Conservation (phyloP, 2,329 filamentous ascomycete genomes). For the Paraphoma sp. region DNA sequence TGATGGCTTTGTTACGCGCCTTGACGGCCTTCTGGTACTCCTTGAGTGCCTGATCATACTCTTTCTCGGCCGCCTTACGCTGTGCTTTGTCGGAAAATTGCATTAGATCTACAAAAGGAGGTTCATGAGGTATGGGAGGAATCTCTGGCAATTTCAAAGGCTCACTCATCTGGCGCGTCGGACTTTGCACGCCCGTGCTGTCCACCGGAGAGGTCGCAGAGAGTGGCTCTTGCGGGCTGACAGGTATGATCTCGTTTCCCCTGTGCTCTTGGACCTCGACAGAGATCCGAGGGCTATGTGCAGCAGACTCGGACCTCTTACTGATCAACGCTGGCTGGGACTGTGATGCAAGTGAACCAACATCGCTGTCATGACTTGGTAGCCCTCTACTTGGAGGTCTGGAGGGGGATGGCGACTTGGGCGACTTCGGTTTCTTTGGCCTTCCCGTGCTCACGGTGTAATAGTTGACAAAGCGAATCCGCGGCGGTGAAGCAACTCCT, state of each 20-base stretch:
- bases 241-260: slow-evolving; percentile 42
- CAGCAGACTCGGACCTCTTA: slow-evolving; percentile 12
- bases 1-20: slow-evolving; percentile 68
- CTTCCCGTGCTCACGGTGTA: slow-evolving; percentile 85
- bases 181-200: slow-evolving; percentile 1
- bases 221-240: slow-evolving; percentile 35
- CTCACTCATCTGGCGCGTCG: slow-evolving; percentile 1
- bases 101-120: slow-evolving; percentile 63
- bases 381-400: slow-evolving; percentile 12
- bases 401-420: slow-evolving; percentile 35
- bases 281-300: slow-evolving; percentile 52
- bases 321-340: slow-evolving; percentile 20
- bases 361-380: slow-evolving; percentile 7
- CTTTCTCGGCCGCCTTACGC: slow-evolving; percentile 73
- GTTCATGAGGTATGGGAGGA: slow-evolving; percentile 61
- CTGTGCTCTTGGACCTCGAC: slow-evolving; percentile 56
- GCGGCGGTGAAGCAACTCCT: slow-evolving; percentile 47
- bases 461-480: slow-evolving; percentile 85
- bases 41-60: slow-evolving; percentile 68
- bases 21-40: slow-evolving; percentile 71
- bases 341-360: slow-evolving; percentile 13
- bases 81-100: slow-evolving; percentile 68
- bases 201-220: slow-evolving; percentile 22
- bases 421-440: slow-evolving; percentile 61
- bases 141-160: slow-evolving; percentile 52